Percentiles rank a stretch among this genome's conserved stretches.
Evolutionary conservation across 2,329 filamentous ascomycete genomes (phyloP).

Genomic region (Lasiodiplodia theobromae): DNA sequence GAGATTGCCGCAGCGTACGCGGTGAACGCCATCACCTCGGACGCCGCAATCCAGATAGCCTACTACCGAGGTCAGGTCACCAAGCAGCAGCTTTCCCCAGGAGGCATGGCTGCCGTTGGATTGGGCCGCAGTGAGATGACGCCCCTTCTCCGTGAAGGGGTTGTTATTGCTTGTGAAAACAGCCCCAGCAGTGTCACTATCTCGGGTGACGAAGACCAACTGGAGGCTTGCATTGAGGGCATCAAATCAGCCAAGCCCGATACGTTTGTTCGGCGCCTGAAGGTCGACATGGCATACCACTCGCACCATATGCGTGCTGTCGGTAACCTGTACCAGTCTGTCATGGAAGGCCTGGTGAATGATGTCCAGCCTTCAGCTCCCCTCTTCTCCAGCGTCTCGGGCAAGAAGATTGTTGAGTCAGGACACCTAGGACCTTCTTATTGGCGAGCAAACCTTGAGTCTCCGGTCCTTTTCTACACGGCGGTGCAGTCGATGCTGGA

Average conservation of each 20-base stretch:
- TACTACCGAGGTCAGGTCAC: slow-evolving; percentile 28
- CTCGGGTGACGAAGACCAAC: slow-evolving; percentile 34
- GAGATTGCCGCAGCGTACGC: slow-evolving; percentile 31
- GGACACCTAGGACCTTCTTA: slow-evolving; percentile 11
- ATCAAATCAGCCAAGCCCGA: slow-evolving; percentile 28
- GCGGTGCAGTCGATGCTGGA: slow-evolving; percentile 9
- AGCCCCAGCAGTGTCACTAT: slow-evolving; percentile 36
- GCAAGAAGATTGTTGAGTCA: not conserved
- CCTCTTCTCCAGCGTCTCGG: slow-evolving; percentile 31
- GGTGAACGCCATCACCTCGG: slow-evolving; percentile 1
- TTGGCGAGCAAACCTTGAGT: slow-evolving; percentile 30
- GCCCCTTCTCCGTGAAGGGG: slow-evolving; percentile 1
- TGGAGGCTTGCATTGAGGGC: slow-evolving; percentile 18
- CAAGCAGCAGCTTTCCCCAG: slow-evolving; percentile 31
- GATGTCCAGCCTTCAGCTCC: not conserved
- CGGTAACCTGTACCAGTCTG: slow-evolving; percentile 35
- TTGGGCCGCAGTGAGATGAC: slow-evolving; percentile 18
- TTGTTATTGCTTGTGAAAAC: slow-evolving; percentile 35
- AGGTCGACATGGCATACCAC: slow-evolving; percentile 41
- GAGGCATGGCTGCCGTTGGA: slow-evolving; percentile 7
- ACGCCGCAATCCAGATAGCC: slow-evolving; percentile 24
- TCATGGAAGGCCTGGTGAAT: slow-evolving; percentile 3
- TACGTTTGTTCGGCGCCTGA: slow-evolving; percentile 30
- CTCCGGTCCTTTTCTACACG: slow-evolving; percentile 14
- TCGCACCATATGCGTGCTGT: slow-evolving; percentile 38